Conservation (phyloP, 352 stramenopile genomes). For the Phytopythium vexans region DNA sequence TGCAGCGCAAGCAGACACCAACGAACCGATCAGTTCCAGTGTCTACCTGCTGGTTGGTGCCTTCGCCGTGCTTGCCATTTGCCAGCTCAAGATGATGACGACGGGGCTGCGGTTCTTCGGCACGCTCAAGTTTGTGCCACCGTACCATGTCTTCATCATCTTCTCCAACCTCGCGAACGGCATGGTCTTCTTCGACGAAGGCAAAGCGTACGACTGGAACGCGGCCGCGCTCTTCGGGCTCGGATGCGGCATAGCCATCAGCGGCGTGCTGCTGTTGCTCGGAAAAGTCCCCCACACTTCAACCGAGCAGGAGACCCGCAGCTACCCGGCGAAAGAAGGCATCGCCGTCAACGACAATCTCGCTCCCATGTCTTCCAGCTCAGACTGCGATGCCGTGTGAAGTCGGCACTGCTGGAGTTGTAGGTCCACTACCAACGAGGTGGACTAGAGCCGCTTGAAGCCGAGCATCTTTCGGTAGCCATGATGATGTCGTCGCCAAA, state of each 20-base stretch:
- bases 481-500: too few species aligned
- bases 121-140: slow-evolving; percentile 41
- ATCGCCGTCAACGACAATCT: not conserved
- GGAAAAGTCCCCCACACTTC: slow-evolving; percentile 13
- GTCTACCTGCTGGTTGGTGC: slow-evolving; percentile 20
- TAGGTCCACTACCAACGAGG: too few species aligned
- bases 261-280: slow-evolving; percentile 32
- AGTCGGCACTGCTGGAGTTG: too few species aligned
- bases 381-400: slow-evolving; percentile 4
- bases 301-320: too few species aligned
- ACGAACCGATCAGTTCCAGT: slow-evolving; percentile 18
- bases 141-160: slow-evolving; percentile 47
- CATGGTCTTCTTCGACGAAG: slow-evolving; percentile 39
- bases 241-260: slow-evolving; percentile 23
- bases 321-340: not conserved
- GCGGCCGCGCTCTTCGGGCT: slow-evolving; percentile 18
- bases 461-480: too few species aligned
- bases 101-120: slow-evolving; percentile 30
- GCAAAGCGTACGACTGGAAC: slow-evolving; percentile 16
- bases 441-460: too few species aligned
- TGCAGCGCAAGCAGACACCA: slow-evolving; percentile 7
- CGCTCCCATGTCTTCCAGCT: not conserved
- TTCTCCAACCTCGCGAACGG: slow-evolving; percentile 38
- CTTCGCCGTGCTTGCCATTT: slow-evolving; percentile 24
- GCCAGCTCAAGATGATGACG: slow-evolving; percentile 34